Base-by-base conservation (phyloP, 768 basidiomycete species). In the Rhodocollybia butyracea region DNA sequence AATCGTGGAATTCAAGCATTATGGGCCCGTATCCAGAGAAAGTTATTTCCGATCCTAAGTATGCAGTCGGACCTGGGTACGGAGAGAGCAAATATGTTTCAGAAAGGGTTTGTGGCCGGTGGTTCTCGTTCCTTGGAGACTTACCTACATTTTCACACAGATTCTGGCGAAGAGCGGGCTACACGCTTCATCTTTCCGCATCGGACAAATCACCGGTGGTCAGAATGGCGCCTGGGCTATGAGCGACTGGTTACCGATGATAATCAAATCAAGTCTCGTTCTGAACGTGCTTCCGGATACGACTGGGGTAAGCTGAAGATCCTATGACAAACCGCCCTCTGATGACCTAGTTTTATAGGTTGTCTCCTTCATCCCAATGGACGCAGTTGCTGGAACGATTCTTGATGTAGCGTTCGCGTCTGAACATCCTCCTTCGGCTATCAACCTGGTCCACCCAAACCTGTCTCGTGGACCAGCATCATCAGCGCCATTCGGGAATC, bases 181-280 rank as follows among this genome's bases (percentile, higher is more conserved):
- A 2, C 67, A 68, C 5, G 66, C 63, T 0, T 66, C 71, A 0
- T 71, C 73, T 2, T 64, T 80, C 26, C 69, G 81, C 2, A 72
- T 79, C 7, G 81, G 79, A 0, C 80, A 82, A 51, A 63, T 80
- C 5, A 66, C 66, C 27, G 78, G 78, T 17, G 75, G 75, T 0
- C 64, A 62, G 2, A 67, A 66, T 13, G 79, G 79, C 21, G 70
- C 70, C 0, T 80, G 79, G 79, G 69, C 69, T 6, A 67, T 70
- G 3, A 71, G 64, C 0, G 77, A 80, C 45, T 82, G 79, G 80
- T 58, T 80, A 27, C 77, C 80, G 17, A 68, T 71, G 34, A 63
- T 80, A 3, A 66, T 76, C 17, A 68, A 73, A 47, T 69, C 71
- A 0, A 70, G 70, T 46, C 21, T 68, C 46, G 54, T 54, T 47